phyloP scores from a whole-genome alignment of 202 grass and related monocot species.

The Thinopyrum obtusiflorum region DNA sequence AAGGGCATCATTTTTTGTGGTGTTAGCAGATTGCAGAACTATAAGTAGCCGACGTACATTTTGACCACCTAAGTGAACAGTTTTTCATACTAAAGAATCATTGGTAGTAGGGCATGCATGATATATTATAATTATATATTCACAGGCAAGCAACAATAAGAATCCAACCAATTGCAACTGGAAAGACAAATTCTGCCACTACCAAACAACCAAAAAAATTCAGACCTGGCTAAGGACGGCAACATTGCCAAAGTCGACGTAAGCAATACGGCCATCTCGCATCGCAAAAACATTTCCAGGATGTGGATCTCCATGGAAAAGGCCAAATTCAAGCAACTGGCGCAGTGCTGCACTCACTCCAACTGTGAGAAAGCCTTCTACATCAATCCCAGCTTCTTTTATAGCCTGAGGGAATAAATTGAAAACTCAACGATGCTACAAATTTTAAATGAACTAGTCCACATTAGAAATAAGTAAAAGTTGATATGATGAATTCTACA shows the following conservation, averaged over 20 bases:
- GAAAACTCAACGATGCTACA: slow-evolving; percentile 3
- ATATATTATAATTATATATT: slow-evolving; percentile 14
- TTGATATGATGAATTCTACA: slow-evolving; percentile 14
- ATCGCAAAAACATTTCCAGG: slow-evolving; percentile 99
- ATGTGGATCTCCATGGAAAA: slow-evolving; percentile 99
- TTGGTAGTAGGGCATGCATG: not conserved
- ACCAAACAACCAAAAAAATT: not conserved
- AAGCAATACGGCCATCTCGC: slow-evolving; percentile 97
- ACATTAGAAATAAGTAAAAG: slow-evolving; percentile 19
- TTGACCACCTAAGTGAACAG: not conserved
- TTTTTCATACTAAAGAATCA: slow-evolving; percentile 18
- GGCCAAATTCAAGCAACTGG: slow-evolving; percentile 91
- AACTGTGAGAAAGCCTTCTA: slow-evolving; percentile 89
- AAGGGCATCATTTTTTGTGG: not conserved
- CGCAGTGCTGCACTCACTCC: slow-evolving; percentile 93
- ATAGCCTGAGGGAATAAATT: slow-evolving; percentile 58
- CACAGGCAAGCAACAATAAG: not conserved
- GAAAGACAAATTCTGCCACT: slow-evolving; percentile 19
- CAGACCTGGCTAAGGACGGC: slow-evolving; percentile 92
- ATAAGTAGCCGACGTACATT: not conserved
- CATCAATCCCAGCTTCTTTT: slow-evolving; percentile 84
- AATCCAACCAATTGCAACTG: not conserved
- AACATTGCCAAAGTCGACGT: slow-evolving; percentile 97
- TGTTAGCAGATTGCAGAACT: slow-evolving; percentile 16
- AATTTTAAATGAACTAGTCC: slow-evolving; percentile 23